These are phyloP conservation scores for Vaccinium macrocarpon DNA, from an alignment of 148 eudicot species.

Conservation along the genomic window DNA sequence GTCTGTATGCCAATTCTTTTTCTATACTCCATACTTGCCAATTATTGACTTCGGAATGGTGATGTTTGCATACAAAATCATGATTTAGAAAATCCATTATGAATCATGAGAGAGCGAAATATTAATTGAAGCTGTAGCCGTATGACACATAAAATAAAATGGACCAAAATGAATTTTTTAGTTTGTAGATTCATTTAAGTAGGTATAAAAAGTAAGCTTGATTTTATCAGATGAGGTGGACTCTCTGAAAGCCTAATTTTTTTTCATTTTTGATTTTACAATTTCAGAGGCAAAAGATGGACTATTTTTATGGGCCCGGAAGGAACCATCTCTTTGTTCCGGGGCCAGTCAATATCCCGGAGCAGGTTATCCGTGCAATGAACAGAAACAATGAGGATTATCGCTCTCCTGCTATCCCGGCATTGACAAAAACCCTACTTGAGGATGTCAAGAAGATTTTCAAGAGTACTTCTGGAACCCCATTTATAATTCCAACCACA, in stretches of 20 bases:
- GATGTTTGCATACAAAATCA: no score
- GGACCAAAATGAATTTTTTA: neutral
- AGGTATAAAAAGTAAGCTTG: neutral
- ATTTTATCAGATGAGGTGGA: neutral
- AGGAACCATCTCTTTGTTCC: conserved; percentile 96
- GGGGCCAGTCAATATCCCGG: conserved; percentile 97
- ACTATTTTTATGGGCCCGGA: conserved; percentile 77
- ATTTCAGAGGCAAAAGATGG: conserved; percentile 48
- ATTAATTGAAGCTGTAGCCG: neutral
- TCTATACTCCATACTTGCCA: no score
- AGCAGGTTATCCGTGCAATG: conserved; percentile 89
- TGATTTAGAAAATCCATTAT: neutral
- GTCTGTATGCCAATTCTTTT: neutral
- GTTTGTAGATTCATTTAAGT: neutral
- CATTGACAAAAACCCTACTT: conserved; percentile 66
- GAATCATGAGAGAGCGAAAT: neutral
- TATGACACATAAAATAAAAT: neutral
- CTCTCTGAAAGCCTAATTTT: neutral
- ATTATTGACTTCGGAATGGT: neutral
- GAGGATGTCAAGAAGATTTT: conserved; percentile 98
- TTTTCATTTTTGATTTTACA: neutral
- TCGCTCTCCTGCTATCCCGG: conserved; percentile 96
- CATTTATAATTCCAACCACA: conserved; percentile 91
- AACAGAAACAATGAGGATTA: conserved; percentile 97
- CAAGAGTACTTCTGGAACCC: conserved; percentile 86